Base-by-base conservation (phyloP, 768 basidiomycete genomes). In the Hericium erinaceus region DNA sequence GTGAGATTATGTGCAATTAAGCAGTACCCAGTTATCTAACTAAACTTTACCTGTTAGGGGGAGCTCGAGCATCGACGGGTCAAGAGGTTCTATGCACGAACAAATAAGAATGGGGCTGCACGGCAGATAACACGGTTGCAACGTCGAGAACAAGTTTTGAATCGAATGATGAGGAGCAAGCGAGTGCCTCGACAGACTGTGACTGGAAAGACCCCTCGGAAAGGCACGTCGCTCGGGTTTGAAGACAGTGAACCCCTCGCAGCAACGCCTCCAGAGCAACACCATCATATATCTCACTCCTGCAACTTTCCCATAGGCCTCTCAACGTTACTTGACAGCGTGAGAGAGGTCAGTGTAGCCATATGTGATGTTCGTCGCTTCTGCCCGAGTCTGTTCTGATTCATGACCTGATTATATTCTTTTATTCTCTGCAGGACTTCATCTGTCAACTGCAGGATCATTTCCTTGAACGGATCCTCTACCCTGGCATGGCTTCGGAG, bases 61-160 rank as follows among this genome's bases (percentile, higher is more conserved):
- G 71, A 75, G 54, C 61, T 67, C 0, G 59, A 70, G 6, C 74
- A 75, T 55, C 67, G 60, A 0, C 56, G 57, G 0, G 59, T 72
- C 6, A 75, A 75, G 48, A 50, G 44, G 24, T 62, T 64, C 11
- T 70, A 73, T 55, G 55, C 39, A 2, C 59, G 64, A 4, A 68
- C 69, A 1, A 70, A 66, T 57, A 68, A 68, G 54, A 54, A 60
- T 20, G 48, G 60, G 1, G 18, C 53, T 7, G 58, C 57, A 9
- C 11, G 18, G 0, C 66, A 68, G 46, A 64, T 71, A 13, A 58
- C 61, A 38, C 60, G 67, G 50, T 57, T 65, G 11, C 66, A 70
- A 10, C 33, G n/a, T 0, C 57, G 56, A 4, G 61, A 63, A 52
- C 39, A 4, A 22, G 44, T 39, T 10, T 53, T 55, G 48, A 51